phyloP scores from a whole-genome alignment of 1,139 yeast species.

The Lodderomyces parapsilosis region DNA sequence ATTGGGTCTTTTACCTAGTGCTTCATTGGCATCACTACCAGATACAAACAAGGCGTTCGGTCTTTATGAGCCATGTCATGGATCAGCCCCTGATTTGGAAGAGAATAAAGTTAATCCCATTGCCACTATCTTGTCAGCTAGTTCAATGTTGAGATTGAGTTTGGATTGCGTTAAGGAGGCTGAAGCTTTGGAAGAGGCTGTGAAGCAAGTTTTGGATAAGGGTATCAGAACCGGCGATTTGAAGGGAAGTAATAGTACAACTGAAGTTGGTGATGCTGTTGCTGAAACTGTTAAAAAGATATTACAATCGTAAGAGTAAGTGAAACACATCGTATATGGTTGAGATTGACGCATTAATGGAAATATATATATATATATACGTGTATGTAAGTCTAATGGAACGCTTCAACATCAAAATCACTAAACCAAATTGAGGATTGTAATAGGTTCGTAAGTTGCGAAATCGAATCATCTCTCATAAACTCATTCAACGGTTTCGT shows the following conservation, averaged over 20 bases:
- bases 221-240: conserved; percentile 92
- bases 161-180: conserved; percentile 82
- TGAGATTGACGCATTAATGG: too few relatives aligned
- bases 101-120: conserved; percentile 88
- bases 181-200: conserved; percentile 86
- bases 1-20: conserved; percentile 91
- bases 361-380: neutral
- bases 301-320: conserved; percentile 25
- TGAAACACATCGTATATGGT: too few relatives aligned
- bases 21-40: conserved; percentile 92
- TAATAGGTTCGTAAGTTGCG: conserved; percentile 34
- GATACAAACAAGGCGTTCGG: conserved; percentile 94
- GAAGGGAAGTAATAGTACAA: conserved; percentile 75
- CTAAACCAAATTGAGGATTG: conserved; percentile 27
- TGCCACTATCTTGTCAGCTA: conserved; percentile 92
- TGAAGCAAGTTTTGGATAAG: conserved; percentile 71
- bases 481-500: conserved; percentile 7
- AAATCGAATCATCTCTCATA: conserved; percentile 29
- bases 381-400: neutral
- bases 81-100: conserved; percentile 94
- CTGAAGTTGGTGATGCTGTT: conserved; percentile 92
- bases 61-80: conserved; percentile 97
- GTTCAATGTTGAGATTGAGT: conserved; percentile 94
- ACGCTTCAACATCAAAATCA: conserved; percentile 4
- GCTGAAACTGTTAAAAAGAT: conserved; percentile 68